phyloP scores from a whole-genome alignment of 2,329 filamentous ascomycete genomes.

The Pseudogymnoascus sp. region DNA sequence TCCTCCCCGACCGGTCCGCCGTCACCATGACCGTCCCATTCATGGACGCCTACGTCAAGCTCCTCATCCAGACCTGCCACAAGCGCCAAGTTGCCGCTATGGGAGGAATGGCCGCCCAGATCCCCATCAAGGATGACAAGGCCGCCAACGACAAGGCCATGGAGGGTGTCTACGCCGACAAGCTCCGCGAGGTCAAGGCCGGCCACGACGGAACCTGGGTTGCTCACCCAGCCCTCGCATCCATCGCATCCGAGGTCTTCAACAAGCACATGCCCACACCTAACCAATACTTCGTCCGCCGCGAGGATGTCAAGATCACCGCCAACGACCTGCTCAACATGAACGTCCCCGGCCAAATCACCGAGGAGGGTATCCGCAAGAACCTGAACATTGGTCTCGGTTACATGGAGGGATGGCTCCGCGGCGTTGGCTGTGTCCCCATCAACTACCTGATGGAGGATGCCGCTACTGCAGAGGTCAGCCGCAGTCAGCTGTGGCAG shows the following conservation, averaged over 20 bases:
- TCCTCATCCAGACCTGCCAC: conserved; percentile 97
- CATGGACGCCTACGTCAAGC: conserved; percentile 95
- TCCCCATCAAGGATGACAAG: conserved; percentile 93
- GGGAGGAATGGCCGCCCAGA: conserved; percentile 98
- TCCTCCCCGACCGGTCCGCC: conserved; percentile 80
- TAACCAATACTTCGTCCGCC: conserved; percentile 86
- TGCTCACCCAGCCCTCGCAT: conserved; percentile 84
- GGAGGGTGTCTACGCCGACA: conserved; percentile 87
- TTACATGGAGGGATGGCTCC: conserved; percentile 98
- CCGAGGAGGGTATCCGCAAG: conserved; percentile 92
- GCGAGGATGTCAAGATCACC: conserved; percentile 80
- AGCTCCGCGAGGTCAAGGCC: conserved; percentile 88
- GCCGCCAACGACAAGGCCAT: conserved; percentile 89
- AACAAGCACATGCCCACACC: conserved; percentile 98
- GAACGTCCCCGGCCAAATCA: conserved; percentile 88
- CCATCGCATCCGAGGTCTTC: conserved; percentile 86
- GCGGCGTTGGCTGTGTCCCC: conserved; percentile 88
- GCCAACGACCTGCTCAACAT: conserved; percentile 93
- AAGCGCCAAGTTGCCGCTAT: conserved; percentile 95
- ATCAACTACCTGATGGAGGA: conserved; percentile 99
- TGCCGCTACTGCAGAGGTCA: conserved; percentile 93
- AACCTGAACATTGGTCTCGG: conserved; percentile 93
- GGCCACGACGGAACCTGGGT: conserved; percentile 98
- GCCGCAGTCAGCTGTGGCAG: conserved; percentile 91
- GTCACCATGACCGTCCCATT: conserved; percentile 98